Percentiles rank a stretch among this genome's conserved stretches.
Evolutionary conservation across 2,329 filamentous ascomycete genomes (phyloP).

Genomic region (Emmonsiellopsis sp.): DNA sequence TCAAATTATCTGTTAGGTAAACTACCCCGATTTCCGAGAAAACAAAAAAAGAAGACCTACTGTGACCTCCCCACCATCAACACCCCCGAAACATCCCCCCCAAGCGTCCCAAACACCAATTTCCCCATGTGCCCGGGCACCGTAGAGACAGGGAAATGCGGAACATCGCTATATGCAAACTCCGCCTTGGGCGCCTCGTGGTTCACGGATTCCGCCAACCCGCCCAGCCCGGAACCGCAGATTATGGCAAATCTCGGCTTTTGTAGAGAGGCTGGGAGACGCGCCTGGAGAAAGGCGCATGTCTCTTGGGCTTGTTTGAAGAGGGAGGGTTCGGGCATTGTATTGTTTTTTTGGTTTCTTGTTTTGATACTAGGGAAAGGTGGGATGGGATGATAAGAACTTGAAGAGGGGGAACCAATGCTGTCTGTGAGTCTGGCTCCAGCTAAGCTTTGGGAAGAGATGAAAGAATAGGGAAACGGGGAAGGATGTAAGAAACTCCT

Average conservation of each 20-base stretch:
- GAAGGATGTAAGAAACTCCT: too few relatives aligned
- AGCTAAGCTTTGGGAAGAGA: too few relatives aligned
- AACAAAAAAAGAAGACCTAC: constrained; percentile 35
- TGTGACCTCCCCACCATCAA: constrained; percentile 57
- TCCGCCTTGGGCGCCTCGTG: constrained; percentile 42
- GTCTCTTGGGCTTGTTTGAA: constrained; percentile 36
- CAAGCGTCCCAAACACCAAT: constrained; percentile 54
- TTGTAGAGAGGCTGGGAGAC: constrained; percentile 43
- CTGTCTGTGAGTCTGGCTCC: too few relatives aligned
- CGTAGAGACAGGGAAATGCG: constrained; percentile 52
- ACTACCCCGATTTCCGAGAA: neutral
- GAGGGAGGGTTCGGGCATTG: constrained; percentile 7
- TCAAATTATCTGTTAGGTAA: neutral
- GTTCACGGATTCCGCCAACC: constrained; percentile 40
- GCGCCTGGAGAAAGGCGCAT: constrained; percentile 39
- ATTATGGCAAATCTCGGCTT: constrained; percentile 53
- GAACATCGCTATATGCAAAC: constrained; percentile 51
- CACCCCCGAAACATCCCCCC: constrained; percentile 47
- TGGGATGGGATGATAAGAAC: too few relatives aligned
- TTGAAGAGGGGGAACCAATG: too few relatives aligned
- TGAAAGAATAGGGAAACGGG: too few relatives aligned
- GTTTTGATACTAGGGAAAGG: neutral
- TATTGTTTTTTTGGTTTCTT: neutral
- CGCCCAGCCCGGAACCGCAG: constrained; percentile 56
- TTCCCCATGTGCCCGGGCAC: constrained; percentile 56